A percentile compares a stretch with the other conserved stretches of the same genome.
Evolutionary conservation across 2,329 filamentous ascomycete species (phyloP).

Genomic region (Botryotinia calthae): DNA sequence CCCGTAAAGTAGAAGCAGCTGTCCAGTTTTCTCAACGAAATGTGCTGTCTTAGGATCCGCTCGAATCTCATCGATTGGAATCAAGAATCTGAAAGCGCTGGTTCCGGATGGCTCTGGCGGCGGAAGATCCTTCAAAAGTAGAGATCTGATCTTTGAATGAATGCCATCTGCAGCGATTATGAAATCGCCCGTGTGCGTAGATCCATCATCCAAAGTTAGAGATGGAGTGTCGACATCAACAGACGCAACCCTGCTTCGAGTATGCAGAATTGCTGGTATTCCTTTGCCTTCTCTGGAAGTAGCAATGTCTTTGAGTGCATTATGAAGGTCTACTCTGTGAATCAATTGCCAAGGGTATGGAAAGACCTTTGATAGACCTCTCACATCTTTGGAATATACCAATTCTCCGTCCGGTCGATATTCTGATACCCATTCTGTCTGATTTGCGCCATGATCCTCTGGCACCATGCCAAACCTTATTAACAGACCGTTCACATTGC

Average conservation of each 20-base stretch:
- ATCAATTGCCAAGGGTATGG: slow-evolving; percentile 47
- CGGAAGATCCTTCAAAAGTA: not conserved
- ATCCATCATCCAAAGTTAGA: slow-evolving; percentile 48
- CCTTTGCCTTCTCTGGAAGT: slow-evolving; percentile 39
- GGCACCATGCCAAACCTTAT: slow-evolving; percentile 45
- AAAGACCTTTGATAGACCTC: not conserved
- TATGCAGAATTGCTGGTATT: slow-evolving; percentile 42
- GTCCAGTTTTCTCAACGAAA: slow-evolving; percentile 36
- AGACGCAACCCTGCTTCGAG: slow-evolving; percentile 44
- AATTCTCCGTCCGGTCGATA: slow-evolving; percentile 16
- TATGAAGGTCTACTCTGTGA: slow-evolving; percentile 54
- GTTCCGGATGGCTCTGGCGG: slow-evolving; percentile 24
- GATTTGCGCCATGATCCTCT: slow-evolving; percentile 40
- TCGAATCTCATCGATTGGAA: slow-evolving; percentile 30
- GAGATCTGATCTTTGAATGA: slow-evolving; percentile 15
- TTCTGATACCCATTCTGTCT: slow-evolving; percentile 16
- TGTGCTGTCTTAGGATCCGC: slow-evolving; percentile 40
- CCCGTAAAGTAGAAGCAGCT: slow-evolving; percentile 44
- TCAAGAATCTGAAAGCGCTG: slow-evolving; percentile 33
- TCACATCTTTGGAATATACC: not conserved
- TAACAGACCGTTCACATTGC: slow-evolving; percentile 59
- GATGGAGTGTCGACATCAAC: slow-evolving; percentile 44
- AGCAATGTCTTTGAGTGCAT: slow-evolving; percentile 49
- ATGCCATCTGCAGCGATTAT: slow-evolving; percentile 57
- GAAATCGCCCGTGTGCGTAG: slow-evolving; percentile 47